Conservation (phyloP, 345 rosid species). For the Garcia nutans region DNA sequence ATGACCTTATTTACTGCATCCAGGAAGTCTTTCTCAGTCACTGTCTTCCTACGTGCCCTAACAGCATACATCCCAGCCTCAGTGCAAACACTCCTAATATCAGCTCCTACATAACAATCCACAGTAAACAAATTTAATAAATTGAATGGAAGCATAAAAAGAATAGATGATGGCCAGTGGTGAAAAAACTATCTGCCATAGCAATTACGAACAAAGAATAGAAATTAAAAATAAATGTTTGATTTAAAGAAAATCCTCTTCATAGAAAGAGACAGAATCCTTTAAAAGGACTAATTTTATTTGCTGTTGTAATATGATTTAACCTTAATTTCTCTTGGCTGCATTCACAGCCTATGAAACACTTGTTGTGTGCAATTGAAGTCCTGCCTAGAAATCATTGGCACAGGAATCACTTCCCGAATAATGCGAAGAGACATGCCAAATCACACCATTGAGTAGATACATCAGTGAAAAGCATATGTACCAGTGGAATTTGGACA, state of each 20-base stretch:
- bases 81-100: slow-evolving; percentile 92
- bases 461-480: background rate
- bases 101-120: slow-evolving; percentile 61
- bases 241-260: background rate
- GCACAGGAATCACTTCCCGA: background rate
- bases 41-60: slow-evolving; percentile 85
- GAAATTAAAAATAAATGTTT: background rate
- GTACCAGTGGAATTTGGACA: slow-evolving; percentile 92
- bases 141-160: background rate
- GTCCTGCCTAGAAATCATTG: background rate
- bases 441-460: no score
- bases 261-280: no score
- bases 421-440: background rate
- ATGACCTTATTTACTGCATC: slow-evolving; percentile 98
- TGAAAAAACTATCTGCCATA: background rate
- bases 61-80: slow-evolving; percentile 97
- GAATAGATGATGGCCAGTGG: background rate
- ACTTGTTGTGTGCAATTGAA: background rate
- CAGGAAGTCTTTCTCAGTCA: slow-evolving; percentile 91
- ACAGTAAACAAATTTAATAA: background rate
- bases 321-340: no score
- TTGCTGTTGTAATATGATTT: background rate
- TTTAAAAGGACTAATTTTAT: background rate
- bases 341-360: background rate
- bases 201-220: background rate